phyloP scores from a whole-genome alignment of 2,329 filamentous ascomycete species.

The Diaporthe sp. region DNA sequence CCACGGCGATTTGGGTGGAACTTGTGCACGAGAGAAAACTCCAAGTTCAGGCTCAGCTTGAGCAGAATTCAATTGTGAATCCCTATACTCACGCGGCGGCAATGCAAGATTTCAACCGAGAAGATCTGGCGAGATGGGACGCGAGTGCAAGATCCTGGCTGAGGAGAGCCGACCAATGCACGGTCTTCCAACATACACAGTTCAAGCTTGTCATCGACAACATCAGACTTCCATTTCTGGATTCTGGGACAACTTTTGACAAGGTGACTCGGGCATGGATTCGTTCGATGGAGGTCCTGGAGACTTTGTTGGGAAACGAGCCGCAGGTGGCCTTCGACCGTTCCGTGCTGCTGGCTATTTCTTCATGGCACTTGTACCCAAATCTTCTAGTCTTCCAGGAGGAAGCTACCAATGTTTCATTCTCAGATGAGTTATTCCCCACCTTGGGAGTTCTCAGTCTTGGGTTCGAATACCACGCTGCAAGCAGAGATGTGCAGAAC shows the following conservation, averaged over 20 bases:
- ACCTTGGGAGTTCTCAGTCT: neutral
- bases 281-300: neutral
- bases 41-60: neutral
- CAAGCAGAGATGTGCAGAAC: neutral
- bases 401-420: neutral
- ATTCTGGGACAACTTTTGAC: neutral
- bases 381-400: slow-evolving; percentile 4
- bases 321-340: neutral
- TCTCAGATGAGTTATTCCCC: neutral
- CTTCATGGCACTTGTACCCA: neutral
- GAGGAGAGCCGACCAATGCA: neutral
- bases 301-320: neutral
- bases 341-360: neutral
- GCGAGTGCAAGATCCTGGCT: slow-evolving; percentile 1
- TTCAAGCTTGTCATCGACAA: slow-evolving; percentile 10
- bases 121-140: neutral
- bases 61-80: neutral
- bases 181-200: neutral
- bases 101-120: neutral
- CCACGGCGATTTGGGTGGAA: neutral
- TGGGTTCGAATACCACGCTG: neutral
- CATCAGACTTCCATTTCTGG: neutral
- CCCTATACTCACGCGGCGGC: neutral
- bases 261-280: slow-evolving; percentile 1
- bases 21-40: neutral